These are phyloP conservation scores for Candida rishiriensis DNA, from an alignment of 805 yeast genomes.

Conservation along the genomic window DNA sequence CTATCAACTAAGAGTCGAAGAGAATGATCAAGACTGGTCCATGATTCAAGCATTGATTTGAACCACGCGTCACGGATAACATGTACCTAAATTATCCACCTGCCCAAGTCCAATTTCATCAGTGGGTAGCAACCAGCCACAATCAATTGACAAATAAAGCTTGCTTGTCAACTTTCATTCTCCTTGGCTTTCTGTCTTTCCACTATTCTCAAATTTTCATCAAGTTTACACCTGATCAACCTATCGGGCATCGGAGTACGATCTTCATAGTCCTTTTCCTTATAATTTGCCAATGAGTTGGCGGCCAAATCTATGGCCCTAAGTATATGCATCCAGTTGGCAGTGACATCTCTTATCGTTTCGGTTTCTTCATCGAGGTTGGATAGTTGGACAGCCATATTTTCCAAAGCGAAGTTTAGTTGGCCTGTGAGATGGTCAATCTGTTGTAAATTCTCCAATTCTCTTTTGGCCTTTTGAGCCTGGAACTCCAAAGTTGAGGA, in stretches of 20 bases:
- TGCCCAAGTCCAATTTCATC: no score
- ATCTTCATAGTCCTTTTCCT: slow-evolving; percentile 38
- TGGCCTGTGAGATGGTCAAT: slow-evolving; percentile 42
- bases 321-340: slow-evolving; percentile 62
- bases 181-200: slow-evolving; percentile 4
- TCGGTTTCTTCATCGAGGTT: slow-evolving; percentile 53
- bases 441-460: slow-evolving; percentile 45
- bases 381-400: slow-evolving; percentile 44
- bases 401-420: slow-evolving; percentile 44
- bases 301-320: slow-evolving; percentile 60
- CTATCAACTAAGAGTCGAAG: no score
- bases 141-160: background rate
- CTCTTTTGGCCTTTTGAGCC: slow-evolving; percentile 41
- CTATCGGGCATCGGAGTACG: slow-evolving; percentile 59
- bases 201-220: slow-evolving; percentile 32
- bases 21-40: no score
- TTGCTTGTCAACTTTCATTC: slow-evolving; percentile 1
- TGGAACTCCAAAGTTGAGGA: no score
- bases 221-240: slow-evolving; percentile 52
- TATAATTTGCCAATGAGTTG: slow-evolving; percentile 41
- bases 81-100: no score
- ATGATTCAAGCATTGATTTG: no score
- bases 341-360: slow-evolving; percentile 52
- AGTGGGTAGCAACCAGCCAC: no score
- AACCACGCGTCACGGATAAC: no score